phyloP scores from a whole-genome alignment of 805 yeast species.

The Kuraishia borneana region DNA sequence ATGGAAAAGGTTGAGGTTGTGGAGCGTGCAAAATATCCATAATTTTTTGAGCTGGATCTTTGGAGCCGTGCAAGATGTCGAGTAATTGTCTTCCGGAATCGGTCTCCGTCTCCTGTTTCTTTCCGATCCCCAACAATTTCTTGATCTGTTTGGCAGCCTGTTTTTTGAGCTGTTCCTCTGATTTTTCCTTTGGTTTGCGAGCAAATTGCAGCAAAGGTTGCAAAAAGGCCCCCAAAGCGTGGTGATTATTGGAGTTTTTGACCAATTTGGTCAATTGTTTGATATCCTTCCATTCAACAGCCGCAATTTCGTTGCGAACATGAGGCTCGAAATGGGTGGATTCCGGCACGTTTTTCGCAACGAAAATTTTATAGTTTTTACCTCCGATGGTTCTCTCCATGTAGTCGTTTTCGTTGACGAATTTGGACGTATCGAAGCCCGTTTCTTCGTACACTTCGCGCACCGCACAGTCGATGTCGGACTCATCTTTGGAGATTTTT shows the following conservation, averaged over 20 bases:
- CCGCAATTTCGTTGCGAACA: slow-evolving; percentile 80
- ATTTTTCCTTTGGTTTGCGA: slow-evolving; percentile 10
- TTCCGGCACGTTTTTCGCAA: slow-evolving; percentile 71
- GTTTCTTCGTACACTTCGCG: slow-evolving; percentile 92
- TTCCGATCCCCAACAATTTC: slow-evolving; percentile 46
- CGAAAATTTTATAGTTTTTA: slow-evolving; percentile 75
- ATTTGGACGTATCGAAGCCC: slow-evolving; percentile 71
- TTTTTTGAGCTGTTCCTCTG: slow-evolving; percentile 48
- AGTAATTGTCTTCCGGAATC: slow-evolving; percentile 76
- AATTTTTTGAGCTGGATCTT: slow-evolving; percentile 2
- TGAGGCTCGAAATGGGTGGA: slow-evolving; percentile 64
- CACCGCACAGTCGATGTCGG: slow-evolving; percentile 79
- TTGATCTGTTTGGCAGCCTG: slow-evolving; percentile 60
- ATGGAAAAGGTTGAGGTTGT: slow-evolving; percentile 5
- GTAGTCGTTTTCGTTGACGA: slow-evolving; percentile 57
- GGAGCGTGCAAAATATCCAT: slow-evolving; percentile 1
- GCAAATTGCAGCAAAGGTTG: slow-evolving; percentile 27
- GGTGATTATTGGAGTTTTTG: slow-evolving; percentile 21
- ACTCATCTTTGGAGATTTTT: slow-evolving; percentile 87
- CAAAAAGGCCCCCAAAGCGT: slow-evolving; percentile 34
- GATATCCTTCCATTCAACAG: slow-evolving; percentile 70
- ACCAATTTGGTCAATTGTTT: slow-evolving; percentile 26
- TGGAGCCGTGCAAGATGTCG: slow-evolving; percentile 36
- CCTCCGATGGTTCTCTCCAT: slow-evolving; percentile 75
- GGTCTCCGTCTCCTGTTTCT: slow-evolving; percentile 16